Evolutionary conservation across 441 rosid genomes (phyloP).

Genomic region (Biscutella laevigata): DNA sequence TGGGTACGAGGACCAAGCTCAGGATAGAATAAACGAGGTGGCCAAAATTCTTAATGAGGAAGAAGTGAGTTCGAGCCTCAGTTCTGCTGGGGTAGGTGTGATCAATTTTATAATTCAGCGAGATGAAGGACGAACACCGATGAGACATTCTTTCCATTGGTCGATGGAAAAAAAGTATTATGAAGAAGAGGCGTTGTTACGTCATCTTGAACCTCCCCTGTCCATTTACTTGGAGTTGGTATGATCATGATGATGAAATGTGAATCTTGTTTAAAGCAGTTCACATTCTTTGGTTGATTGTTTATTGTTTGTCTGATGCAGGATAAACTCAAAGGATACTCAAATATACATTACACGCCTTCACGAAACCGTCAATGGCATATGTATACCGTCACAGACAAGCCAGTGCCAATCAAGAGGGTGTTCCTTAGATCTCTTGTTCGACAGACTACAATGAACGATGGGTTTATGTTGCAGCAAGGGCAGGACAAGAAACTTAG

Average conservation of each 20-base stretch:
- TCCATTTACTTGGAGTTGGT: slow-evolving; percentile 96
- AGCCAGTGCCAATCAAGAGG: slow-evolving; percentile 64
- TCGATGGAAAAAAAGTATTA: slow-evolving; percentile 62
- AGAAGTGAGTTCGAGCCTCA: slow-evolving; percentile 65
- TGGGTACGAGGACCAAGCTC: slow-evolving; percentile 98
- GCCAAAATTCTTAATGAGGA: slow-evolving; percentile 88
- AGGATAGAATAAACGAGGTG: slow-evolving; percentile 77
- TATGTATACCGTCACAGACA: slow-evolving; percentile 76
- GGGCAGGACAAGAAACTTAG: slow-evolving; percentile 42
- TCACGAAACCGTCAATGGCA: slow-evolving; percentile 97
- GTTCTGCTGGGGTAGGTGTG: slow-evolving; percentile 26
- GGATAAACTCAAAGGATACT: slow-evolving; percentile 90
- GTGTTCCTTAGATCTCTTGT: slow-evolving; percentile 95
- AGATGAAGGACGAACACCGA: slow-evolving; percentile 60
- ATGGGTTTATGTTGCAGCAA: slow-evolving; percentile 50
- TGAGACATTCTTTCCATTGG: slow-evolving; percentile 97
- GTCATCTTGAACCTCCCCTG: slow-evolving; percentile 95
- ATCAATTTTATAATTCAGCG: too few species aligned
- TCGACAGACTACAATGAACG: slow-evolving; percentile 65
- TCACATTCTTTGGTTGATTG: neutral
- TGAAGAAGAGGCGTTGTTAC: slow-evolving; percentile 84
- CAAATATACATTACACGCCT: slow-evolving; percentile 59
- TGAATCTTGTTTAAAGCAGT: neutral
- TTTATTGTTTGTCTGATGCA: slow-evolving; percentile 29
- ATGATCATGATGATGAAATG: slow-evolving; percentile 17